Base-by-base conservation (phyloP, 2,329 filamentous ascomycete species). In the Nemania serpens region DNA sequence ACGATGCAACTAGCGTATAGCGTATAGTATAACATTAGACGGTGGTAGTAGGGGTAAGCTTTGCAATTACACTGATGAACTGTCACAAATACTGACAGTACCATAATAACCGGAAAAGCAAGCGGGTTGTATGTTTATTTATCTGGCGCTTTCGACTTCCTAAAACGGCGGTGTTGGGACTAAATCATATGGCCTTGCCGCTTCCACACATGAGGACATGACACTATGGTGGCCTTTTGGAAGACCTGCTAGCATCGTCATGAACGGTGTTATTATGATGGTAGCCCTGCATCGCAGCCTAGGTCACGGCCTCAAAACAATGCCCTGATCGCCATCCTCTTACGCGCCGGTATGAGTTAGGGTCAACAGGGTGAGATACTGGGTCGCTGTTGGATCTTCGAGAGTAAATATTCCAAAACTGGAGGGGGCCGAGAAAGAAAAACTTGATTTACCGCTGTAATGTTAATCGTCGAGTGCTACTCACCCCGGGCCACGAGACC, bases 11-110 rank as follows among this genome's bases (percentile, higher is more conserved):
- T n/a, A 33, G 22, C 37, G 34, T 39, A 50, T 50, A 25, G 36
- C 15, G 36, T 12, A 39, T 12, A 39, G 36, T 3, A 29, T 7
- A 29, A 29, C 7, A 29, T 29, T 29, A 29, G 25, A 29, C 25
- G 34, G 55, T 59, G 55, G 46, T 59, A 22, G 48, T 53, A 58
- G 37, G 41, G 45, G 49, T 45, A 18, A 3, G 42, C 18, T 39
- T 57, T n/a, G 36, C n/a, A 33, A 37, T 22, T 13, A 46, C 36
- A 33, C 15, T 63, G 63, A 55, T 60, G 63, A 65, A 53, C 53
- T 65, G 63, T 60, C 47, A 39, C 22, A 36, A 17, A 41, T 18
- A 34, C 25, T 54, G 29, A 20, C 39, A 39, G 20, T 20, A 17
- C 43, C 12, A 17, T 20, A 15, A 37, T 20, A 36, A 48, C 13